Conservation (phyloP, 228 moss, liverwort and hornwort species). For the Sphagnum magellanicum region DNA sequence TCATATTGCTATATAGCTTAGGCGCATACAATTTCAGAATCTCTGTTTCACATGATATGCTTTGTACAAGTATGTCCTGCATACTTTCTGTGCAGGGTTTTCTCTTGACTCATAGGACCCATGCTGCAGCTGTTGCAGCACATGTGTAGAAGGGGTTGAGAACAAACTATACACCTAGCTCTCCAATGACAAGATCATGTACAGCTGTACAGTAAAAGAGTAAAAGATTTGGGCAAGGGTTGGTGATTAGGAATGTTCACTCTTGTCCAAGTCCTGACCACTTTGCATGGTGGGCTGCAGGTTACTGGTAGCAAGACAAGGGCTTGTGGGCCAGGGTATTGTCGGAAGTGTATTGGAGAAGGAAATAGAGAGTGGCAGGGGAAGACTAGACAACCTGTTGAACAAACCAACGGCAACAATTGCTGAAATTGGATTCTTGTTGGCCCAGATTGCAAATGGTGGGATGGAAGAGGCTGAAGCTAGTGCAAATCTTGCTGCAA, state of each 20-base stretch:
- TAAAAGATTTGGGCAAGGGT: neutral
- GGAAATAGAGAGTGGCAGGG: constrained; percentile 57
- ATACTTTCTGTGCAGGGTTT: too few species aligned
- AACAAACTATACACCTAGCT: too few species aligned
- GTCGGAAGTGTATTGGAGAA: constrained; percentile 55
- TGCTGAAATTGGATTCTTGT: constrained; percentile 61
- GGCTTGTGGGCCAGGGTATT: constrained; percentile 68
- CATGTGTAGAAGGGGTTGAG: too few species aligned
- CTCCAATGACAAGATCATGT: too few species aligned
- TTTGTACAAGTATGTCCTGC: too few species aligned
- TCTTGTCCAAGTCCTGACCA: neutral
- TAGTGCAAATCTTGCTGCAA: constrained; percentile 25
- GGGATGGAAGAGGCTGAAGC: constrained; percentile 14
- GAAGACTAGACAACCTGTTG: constrained; percentile 66
- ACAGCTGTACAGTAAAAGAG: too few species aligned
- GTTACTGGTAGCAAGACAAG: constrained; percentile 88
- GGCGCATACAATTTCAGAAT: too few species aligned
- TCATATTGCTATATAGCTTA: too few species aligned
- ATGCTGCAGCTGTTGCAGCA: too few species aligned
- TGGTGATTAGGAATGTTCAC: neutral
- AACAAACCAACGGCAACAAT: constrained; percentile 58
- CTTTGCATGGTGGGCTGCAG: constrained; percentile 17
- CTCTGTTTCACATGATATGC: too few species aligned
- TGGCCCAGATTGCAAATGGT: constrained; percentile 71
- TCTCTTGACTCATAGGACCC: too few species aligned